Conservation (phyloP, 768 basidiomycete genomes). For the Boletus patriciae region DNA sequence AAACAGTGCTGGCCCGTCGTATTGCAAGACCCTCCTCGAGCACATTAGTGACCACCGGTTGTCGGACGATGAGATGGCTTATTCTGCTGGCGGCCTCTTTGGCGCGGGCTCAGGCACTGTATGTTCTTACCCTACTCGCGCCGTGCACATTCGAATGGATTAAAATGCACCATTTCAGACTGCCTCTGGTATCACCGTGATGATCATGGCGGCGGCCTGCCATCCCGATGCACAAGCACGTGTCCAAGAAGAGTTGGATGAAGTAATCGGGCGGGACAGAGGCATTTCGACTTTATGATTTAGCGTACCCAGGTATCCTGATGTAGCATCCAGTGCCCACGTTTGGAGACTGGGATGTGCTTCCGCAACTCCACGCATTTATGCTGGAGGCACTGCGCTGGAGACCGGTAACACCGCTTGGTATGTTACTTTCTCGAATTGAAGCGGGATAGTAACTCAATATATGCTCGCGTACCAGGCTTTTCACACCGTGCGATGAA, state of each 20-base stretch:
- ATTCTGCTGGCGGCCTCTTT: conserved; percentile 60
- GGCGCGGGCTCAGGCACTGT: conserved; percentile 59
- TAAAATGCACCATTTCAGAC: conserved; percentile 28
- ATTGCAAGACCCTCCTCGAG: conserved; percentile 54
- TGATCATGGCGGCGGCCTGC: conserved; percentile 48
- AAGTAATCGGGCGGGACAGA: conserved; percentile 42
- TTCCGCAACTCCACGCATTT: conserved; percentile 38
- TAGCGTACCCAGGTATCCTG: neutral
- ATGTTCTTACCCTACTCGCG: neutral
- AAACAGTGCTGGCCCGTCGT: conserved; percentile 28
- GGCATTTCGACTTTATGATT: conserved; percentile 2
- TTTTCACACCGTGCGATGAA: conserved; percentile 61
- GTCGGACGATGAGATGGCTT: conserved; percentile 52
- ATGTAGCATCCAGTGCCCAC: conserved; percentile 29
- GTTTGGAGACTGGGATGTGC: conserved; percentile 32
- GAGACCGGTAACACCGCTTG: conserved; percentile 31
- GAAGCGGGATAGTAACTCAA: neutral
- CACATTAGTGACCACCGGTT: conserved; percentile 48
- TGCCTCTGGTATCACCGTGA: conserved; percentile 48
- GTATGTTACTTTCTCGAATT: conserved; percentile 19
- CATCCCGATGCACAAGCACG: conserved; percentile 48
- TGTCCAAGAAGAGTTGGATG: conserved; percentile 53
- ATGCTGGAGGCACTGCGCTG: conserved; percentile 37
- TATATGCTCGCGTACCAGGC: conserved; percentile 28
- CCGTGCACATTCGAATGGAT: neutral